Base-by-base conservation (phyloP, 805 yeast genomes). In the Lachancea waltii region DNA sequence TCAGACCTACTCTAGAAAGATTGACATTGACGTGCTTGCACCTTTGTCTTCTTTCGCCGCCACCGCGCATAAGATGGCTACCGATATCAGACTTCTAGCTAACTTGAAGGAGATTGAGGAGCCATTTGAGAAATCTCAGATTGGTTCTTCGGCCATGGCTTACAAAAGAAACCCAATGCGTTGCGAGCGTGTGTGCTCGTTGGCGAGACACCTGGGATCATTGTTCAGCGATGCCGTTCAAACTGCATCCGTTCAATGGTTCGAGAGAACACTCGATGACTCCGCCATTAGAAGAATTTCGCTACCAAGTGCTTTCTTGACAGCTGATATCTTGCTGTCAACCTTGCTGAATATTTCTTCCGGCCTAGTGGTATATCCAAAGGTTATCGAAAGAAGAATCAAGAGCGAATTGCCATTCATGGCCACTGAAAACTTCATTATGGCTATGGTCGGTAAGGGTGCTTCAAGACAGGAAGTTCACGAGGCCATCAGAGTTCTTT, bases 161-260 rank as follows among this genome's bases (percentile, higher is more conserved):
- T 92, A 92, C 73, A 92, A 92, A 77, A 82, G 98, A 70, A 92
- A 92, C 70, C 98, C 98, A 65, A 92, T 92, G 98, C 83, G 98
- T 72, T 82, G 90, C 60, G 98, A 92, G 72, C 80, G 98, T 66
- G 97, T 92, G 43, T 92, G 98, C 70, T 92, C 98, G n/a, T 75
- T 92, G 50, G 79, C 97, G 15, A 85, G 98, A 71, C 97, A 90
- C 64, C 65, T 92, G 65, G 95, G 95, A 48, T 82, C 95, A 13
- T 70, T 87, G 51, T 84, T 82, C 68, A 86, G 73, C 58, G 97
- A 92, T 65, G 94, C 96, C 38, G 84, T 90, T 53, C 92, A 86
- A 67, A 92, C 98, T 35, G 94, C 97, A 6, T 82, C 95, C 24
- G 97, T 92, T 36, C 98, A 92, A 70, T 92, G 98, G 98, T 92